Base-by-base conservation (phyloP, 163 green algal genomes). In the Coccomyxa subellipsoidea region DNA sequence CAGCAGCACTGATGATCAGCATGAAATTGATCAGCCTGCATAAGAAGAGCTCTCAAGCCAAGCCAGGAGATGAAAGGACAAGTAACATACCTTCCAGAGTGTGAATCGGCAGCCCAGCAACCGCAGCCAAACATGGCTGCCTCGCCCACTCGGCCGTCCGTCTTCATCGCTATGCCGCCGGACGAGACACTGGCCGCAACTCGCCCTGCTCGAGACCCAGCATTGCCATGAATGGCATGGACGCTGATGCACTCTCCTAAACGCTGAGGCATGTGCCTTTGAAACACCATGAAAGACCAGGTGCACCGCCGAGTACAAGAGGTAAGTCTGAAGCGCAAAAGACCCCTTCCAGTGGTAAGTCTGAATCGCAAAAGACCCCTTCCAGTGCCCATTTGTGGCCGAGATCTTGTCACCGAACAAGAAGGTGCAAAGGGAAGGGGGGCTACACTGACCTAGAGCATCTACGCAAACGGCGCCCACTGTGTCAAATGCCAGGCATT, bases 91-190 rank as follows among this genome's bases (percentile, higher is more conserved):
- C 47, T 59, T 12, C 47, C 47, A 59, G 47, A 59, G 5, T 6
- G 15, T 8, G 4, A 12, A 59, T 59, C 47, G 23, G 47, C 47
- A 1, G 47, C 47, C 70, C 23, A 98, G 83, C 92, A 97, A 54
- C 94, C 94, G 29, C 86, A 88, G 25, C 92, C 94, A 35, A 89
- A 89, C 38, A 94, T 72, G 2, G 92, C 94, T 27, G 94, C 94
- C 88, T 98, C 94, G 0, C 94, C 94, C 10, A 98, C 88, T 3
- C 94, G 82, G 5, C 94, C 94, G 1, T 88, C 80, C 27, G 54
- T 37, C 85, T 98, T 98, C 80, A 98, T 79, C 0, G 90, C 92
- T 39, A 98, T 94, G 73, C 94, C 94, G 5, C 94, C 94, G 31
- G 89, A 95, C 21, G 93, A 97, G 35, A 98, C 94, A 0, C 91